A percentile compares a stretch with the other conserved stretches of the same genome.
phyloP scores from a whole-genome alignment of 2,329 filamentous ascomycete species.

The Paecilomyces niveus region DNA sequence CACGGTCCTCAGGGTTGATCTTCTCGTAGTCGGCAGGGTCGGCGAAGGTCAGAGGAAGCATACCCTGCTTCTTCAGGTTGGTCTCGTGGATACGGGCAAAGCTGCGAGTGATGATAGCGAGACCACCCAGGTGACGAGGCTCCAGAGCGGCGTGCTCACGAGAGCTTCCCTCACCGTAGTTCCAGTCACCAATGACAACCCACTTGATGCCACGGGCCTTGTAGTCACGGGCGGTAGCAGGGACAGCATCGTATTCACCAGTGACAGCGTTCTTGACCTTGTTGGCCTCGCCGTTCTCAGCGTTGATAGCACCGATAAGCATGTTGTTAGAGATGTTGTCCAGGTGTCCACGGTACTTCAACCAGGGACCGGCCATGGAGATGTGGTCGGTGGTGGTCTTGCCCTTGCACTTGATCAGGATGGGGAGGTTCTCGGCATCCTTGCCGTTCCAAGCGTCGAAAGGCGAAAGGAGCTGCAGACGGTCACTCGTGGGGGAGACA shows the following conservation, averaged over 20 bases:
- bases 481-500: slow-evolving; percentile 83
- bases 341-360: slow-evolving; percentile 97
- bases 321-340: slow-evolving; percentile 99
- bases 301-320: slow-evolving; percentile 95
- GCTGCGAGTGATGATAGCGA: slow-evolving; percentile 90
- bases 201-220: slow-evolving; percentile 94
- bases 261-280: slow-evolving; percentile 89
- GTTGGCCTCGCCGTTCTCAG: slow-evolving; percentile 94
- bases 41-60: slow-evolving; percentile 94
- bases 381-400: slow-evolving; percentile 98
- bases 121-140: slow-evolving; percentile 91
- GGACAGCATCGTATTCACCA: slow-evolving; percentile 79
- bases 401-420: slow-evolving; percentile 92
- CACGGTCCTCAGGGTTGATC: slow-evolving; percentile 85
- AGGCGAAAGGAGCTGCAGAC: slow-evolving; percentile 83
- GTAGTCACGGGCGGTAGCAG: slow-evolving; percentile 93
- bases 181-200: slow-evolving; percentile 99
- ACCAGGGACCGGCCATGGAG: slow-evolving; percentile 93
- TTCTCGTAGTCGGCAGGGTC: slow-evolving; percentile 97
- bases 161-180: slow-evolving; percentile 96
- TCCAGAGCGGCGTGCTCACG: slow-evolving; percentile 98
- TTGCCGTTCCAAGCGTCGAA: slow-evolving; percentile 90
- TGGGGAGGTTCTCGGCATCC: slow-evolving; percentile 74
- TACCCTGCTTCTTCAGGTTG: slow-evolving; percentile 99
- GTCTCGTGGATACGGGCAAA: slow-evolving; percentile 99